Evolutionary conservation across 2,329 filamentous ascomycete species (phyloP).

Genomic region (Huntiella bhutanensis): DNA sequence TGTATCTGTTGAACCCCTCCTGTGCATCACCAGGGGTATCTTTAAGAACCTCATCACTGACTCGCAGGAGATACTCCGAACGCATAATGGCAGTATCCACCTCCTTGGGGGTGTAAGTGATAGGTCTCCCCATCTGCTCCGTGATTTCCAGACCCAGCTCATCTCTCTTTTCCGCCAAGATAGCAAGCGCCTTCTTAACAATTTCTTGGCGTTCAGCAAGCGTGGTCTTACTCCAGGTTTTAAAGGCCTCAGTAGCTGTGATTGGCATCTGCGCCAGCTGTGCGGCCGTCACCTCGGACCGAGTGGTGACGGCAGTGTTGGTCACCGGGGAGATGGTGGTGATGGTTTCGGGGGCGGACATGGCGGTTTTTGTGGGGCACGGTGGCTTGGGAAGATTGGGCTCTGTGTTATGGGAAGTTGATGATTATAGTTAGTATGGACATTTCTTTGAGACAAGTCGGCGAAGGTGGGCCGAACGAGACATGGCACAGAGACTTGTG

Average conservation of each 20-base stretch:
- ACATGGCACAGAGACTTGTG: too few species aligned
- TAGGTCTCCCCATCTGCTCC: slow-evolving; percentile 87
- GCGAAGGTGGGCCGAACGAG: too few species aligned
- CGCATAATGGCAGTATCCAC: slow-evolving; percentile 70
- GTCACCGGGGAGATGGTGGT: slow-evolving; percentile 81
- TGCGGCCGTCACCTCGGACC: slow-evolving; percentile 50
- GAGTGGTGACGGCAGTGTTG: slow-evolving; percentile 64
- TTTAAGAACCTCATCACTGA: slow-evolving; percentile 58
- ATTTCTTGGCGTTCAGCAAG: slow-evolving; percentile 62
- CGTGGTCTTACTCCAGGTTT: slow-evolving; percentile 54
- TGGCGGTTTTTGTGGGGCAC: slow-evolving; percentile 15
- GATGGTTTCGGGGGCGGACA: slow-evolving; percentile 43
- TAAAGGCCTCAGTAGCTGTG: slow-evolving; percentile 55
- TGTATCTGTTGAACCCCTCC: slow-evolving; percentile 75
- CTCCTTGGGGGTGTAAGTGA: slow-evolving; percentile 69
- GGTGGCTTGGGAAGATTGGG: neutral
- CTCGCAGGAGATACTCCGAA: slow-evolving; percentile 68
- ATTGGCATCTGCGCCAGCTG: slow-evolving; percentile 57
- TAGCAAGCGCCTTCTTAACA: slow-evolving; percentile 57
- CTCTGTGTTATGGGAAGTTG: neutral
- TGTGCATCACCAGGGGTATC: slow-evolving; percentile 70
- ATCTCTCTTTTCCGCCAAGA: slow-evolving; percentile 54
- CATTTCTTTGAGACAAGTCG: too few species aligned
- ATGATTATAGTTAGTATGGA: too few species aligned
- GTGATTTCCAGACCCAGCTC: slow-evolving; percentile 70